A percentile compares a stretch with the other conserved stretches of the same genome.
Conservation (phyloP, 2,329 filamentous ascomycete species). For the Juglanconis sp. region DNA sequence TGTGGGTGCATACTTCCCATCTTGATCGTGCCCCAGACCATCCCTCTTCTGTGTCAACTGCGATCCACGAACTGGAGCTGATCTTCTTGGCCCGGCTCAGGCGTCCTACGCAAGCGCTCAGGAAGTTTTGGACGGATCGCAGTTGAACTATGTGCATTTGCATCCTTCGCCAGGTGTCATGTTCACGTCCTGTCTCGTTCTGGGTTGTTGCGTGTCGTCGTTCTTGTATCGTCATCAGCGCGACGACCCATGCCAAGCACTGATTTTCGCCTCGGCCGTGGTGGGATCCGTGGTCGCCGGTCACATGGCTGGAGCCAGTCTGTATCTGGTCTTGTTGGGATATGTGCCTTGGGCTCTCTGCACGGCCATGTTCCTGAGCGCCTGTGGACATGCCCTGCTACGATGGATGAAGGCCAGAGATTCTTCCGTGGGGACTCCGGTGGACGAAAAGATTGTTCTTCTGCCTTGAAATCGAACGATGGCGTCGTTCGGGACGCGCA, state of each 20-base stretch:
- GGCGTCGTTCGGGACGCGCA: not conserved
- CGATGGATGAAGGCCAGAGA: not conserved
- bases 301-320: slow-evolving; percentile 22
- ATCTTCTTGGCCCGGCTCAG: not conserved
- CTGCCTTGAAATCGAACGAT: not conserved
- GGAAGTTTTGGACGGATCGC: not conserved
- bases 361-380: slow-evolving; percentile 32
- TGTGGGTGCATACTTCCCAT: not conserved
- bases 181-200: slow-evolving; percentile 31
- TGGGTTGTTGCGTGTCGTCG: slow-evolving; percentile 34
- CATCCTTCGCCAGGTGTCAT: slow-evolving; percentile 31
- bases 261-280: slow-evolving; percentile 28
- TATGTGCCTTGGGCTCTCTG: slow-evolving; percentile 34
- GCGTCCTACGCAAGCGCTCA: not conserved
- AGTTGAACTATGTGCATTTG: slow-evolving; percentile 20
- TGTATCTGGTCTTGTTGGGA: slow-evolving; percentile 31
- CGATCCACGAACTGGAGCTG: not conserved
- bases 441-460: not conserved
- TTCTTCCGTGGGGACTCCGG: not conserved
- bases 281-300: slow-evolving; percentile 24
- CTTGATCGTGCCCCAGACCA: not conserved
- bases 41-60: not conserved
- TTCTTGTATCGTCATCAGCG: slow-evolving; percentile 32
- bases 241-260: slow-evolving; percentile 28
- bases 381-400: slow-evolving; percentile 22